Percentiles rank a stretch among this genome's conserved stretches.
Conservation (phyloP, 2,329 filamentous ascomycete species). For the Colletotrichum sp. region DNA sequence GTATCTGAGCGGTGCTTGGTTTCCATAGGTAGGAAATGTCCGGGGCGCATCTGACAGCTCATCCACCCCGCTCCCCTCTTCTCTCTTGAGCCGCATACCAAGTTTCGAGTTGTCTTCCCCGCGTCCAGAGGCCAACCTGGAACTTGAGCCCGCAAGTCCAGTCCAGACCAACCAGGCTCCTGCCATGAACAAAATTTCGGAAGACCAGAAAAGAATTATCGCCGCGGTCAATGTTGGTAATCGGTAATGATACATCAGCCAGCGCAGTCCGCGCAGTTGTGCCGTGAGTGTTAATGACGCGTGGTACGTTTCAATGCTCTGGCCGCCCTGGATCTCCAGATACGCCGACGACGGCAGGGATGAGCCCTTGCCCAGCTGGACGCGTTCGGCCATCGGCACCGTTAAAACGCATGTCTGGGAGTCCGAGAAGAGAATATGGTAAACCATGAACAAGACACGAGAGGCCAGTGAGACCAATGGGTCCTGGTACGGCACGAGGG, state of each 20-base stretch:
- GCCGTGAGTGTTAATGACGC: slow-evolving; percentile 74
- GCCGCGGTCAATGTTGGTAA: slow-evolving; percentile 72
- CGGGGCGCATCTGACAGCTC: slow-evolving; percentile 45
- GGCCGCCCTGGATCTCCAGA: slow-evolving; percentile 72
- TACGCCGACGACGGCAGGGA: slow-evolving; percentile 51
- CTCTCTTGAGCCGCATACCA: slow-evolving; percentile 25
- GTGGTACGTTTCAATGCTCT: slow-evolving; percentile 78
- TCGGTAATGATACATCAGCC: slow-evolving; percentile 87
- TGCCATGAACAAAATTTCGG: slow-evolving; percentile 72
- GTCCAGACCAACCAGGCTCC: slow-evolving; percentile 67
- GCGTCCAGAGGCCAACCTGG: slow-evolving; percentile 25
- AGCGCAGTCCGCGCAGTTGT: slow-evolving; percentile 76
- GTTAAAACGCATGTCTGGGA: slow-evolving; percentile 67
- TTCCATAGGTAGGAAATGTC: slow-evolving; percentile 48
- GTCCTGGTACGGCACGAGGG: slow-evolving; percentile 81
- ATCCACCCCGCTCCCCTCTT: slow-evolving; percentile 33
- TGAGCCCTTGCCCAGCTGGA: slow-evolving; percentile 62
- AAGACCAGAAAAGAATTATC: slow-evolving; percentile 76
- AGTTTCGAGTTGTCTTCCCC: not conserved
- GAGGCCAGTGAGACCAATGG: slow-evolving; percentile 67
- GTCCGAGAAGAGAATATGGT: slow-evolving; percentile 71
- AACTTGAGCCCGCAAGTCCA: slow-evolving; percentile 9
- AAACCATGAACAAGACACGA: slow-evolving; percentile 67
- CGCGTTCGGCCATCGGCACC: slow-evolving; percentile 75
- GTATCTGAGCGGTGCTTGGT: slow-evolving; percentile 45